Conservation (phyloP, 495 filamentous ascomycete species). For the Neurospora terricola region DNA sequence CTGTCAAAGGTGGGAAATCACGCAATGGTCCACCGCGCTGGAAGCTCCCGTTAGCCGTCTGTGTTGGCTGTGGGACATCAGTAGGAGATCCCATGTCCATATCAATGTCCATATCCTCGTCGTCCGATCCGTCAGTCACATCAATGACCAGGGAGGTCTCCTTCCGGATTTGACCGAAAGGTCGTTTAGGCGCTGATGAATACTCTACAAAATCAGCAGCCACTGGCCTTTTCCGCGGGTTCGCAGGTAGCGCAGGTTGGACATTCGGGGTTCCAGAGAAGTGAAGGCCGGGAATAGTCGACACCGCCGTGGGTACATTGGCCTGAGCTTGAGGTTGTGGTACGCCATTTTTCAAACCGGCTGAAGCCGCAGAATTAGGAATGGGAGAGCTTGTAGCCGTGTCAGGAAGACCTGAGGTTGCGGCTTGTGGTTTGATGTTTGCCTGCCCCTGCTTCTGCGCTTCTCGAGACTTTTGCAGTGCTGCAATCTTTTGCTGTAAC, state of each 20-base stretch:
- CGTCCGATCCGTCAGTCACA: conserved; percentile 48
- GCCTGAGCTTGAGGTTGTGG: background rate
- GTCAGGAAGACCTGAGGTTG: background rate
- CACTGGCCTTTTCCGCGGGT: conserved; percentile 65
- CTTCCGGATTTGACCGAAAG: conserved; percentile 46
- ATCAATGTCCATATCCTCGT: conserved; percentile 41
- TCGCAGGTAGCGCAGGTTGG: conserved; percentile 2
- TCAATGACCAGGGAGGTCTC: conserved; percentile 59
- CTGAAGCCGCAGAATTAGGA: background rate
- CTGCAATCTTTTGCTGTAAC: conserved; percentile 37
- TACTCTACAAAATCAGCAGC: conserved; percentile 71
- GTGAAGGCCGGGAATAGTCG: conserved; percentile 7
- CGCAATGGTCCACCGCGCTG: conserved; percentile 27
- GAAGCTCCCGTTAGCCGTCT: conserved; percentile 10
- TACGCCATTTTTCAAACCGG: background rate
- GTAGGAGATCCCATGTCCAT: conserved; percentile 38
- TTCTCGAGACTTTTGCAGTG: conserved; percentile 32
- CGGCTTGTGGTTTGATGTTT: conserved; percentile 3
- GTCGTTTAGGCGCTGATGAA: conserved; percentile 46
- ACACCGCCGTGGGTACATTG: background rate
- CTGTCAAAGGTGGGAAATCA: conserved; percentile 36
- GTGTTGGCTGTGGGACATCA: conserved; percentile 23
- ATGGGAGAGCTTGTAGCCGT: background rate
- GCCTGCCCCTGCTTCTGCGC: conserved; percentile 12
- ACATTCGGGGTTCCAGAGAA: conserved; percentile 1